Base-by-base conservation (phyloP, 2,329 filamentous ascomycete genomes). In the Ustulina deusta region DNA sequence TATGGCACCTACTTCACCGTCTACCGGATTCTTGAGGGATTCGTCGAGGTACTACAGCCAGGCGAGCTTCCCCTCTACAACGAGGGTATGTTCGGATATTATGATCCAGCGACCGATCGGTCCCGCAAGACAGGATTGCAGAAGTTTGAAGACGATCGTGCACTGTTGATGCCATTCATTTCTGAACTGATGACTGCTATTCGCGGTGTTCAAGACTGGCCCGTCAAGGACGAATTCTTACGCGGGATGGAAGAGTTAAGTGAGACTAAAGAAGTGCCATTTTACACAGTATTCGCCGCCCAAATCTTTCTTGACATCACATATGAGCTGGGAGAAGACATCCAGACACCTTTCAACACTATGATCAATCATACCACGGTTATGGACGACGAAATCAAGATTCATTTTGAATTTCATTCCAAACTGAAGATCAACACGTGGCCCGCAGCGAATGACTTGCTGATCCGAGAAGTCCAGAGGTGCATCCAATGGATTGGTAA, bases 301-400 rank as follows among this genome's bases (percentile, higher is more conserved):
- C 81, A 84, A 54, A 63, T 81, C 11, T 81, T 80, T 63, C 78
- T 84, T 3, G 82, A 84, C 48, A 79, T 82, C 38, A 77, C 81
- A 15, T 76, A 81, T 62, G 60, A 68, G 2, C 69, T 82, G 1
- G 67, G 78, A 15, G 65, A 66, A 32, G 11, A 55, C 1, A 63
- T 66, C 15, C 38, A 61, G 6, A 32, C 51, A 10, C 51, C 66
- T 0, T 73, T 70, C 22, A 2, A 38, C 3, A 67, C 62, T 7
- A 51, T 76, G 32, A 20, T 61, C 2, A n/a, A 48, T 11, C 69
- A 72, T 40, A 44, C 66, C 15, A 58, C 56, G 2, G 42, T 72
- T 6, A 71, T 79, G 0, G 44, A 73, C 2, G 64, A 68, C 6
- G 73, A 77, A 6, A 70, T 81, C 27, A 63, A 71, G 6, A 25